These are phyloP conservation scores for Juncus inflexus DNA, from an alignment of 176 grass and related monocot species.

Conservation along the genomic window DNA sequence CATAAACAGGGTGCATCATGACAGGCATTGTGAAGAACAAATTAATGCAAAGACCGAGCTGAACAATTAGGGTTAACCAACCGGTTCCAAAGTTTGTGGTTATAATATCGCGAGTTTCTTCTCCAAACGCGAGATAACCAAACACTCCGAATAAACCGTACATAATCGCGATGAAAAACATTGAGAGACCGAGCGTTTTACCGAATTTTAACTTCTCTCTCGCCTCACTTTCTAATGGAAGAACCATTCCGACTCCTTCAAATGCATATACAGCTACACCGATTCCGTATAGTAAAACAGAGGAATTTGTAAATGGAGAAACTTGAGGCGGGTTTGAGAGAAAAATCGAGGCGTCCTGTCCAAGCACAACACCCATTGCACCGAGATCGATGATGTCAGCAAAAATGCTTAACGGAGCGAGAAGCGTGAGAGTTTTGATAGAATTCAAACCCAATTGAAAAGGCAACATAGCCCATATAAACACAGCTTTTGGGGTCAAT, in stretches of 20 bases:
- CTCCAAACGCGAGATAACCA: constrained; percentile 84
- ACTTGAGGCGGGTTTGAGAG: constrained; percentile 42
- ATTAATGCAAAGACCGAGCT: constrained; percentile 91
- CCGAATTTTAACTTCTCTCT: constrained; percentile 73
- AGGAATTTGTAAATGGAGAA: constrained; percentile 44
- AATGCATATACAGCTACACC: constrained; percentile 96
- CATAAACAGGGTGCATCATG: constrained; percentile 96
- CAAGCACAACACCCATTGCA: constrained; percentile 87
- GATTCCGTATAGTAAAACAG: constrained; percentile 72
- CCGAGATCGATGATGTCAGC: constrained; percentile 87
- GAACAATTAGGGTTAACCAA: constrained; percentile 69
- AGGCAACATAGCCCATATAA: constrained; percentile 71
- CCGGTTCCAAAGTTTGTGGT: constrained; percentile 87
- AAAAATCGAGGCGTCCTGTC: constrained; percentile 57
- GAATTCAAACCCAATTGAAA: constrained; percentile 95
- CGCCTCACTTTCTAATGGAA: constrained; percentile 81
- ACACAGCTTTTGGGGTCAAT: constrained; percentile 59
- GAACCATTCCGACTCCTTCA: constrained; percentile 89
- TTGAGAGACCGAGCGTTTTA: constrained; percentile 61
- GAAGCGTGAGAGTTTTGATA: constrained; percentile 89
- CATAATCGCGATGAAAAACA: constrained; percentile 73
- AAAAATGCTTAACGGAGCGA: constrained; percentile 88
- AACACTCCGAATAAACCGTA: constrained; percentile 87
- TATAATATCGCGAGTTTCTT: constrained; percentile 86
- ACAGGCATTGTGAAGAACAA: constrained; percentile 97